These are phyloP conservation scores for Dionaea muscipula DNA, from an alignment of 179 eudicot genomes.

Conservation along the genomic window DNA sequence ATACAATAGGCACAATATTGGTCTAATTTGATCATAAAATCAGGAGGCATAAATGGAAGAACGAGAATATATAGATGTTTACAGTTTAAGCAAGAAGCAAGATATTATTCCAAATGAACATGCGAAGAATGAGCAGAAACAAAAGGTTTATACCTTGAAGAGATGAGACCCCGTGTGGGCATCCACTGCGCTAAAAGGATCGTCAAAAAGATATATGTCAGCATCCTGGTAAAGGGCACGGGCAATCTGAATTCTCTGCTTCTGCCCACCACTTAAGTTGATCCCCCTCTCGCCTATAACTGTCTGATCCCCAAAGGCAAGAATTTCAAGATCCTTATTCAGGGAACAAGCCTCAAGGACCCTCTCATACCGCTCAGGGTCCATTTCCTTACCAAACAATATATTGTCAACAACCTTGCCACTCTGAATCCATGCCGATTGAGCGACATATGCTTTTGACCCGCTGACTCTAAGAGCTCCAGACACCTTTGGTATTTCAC, in stretches of 20 bases:
- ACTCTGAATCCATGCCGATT: conserved; percentile 73
- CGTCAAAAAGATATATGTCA: conserved; percentile 65
- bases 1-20: conserved; percentile 3
- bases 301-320: conserved; percentile 59
- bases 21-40: too few relatives aligned
- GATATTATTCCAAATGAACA: neutral
- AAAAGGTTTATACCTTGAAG: conserved; percentile 31
- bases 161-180: conserved; percentile 77
- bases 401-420: conserved; percentile 62
- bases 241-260: conserved; percentile 64
- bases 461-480: conserved; percentile 44
- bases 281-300: conserved; percentile 64
- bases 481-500: conserved; percentile 65
- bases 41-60: too few relatives aligned
- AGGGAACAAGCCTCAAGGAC: conserved; percentile 58
- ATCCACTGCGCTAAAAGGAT: conserved; percentile 80
- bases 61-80: too few relatives aligned
- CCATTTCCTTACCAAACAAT: conserved; percentile 53
- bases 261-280: conserved; percentile 73
- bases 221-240: conserved; percentile 72
- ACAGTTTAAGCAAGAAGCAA: neutral
- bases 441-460: conserved; percentile 56
- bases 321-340: conserved; percentile 50
- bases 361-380: conserved; percentile 29
- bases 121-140: neutral